Percentiles rank a stretch among this genome's conserved stretches.
Evolutionary conservation across 1,139 yeast genomes (phyloP).

Genomic region (Nakaseomyces uthaithaninus): DNA sequence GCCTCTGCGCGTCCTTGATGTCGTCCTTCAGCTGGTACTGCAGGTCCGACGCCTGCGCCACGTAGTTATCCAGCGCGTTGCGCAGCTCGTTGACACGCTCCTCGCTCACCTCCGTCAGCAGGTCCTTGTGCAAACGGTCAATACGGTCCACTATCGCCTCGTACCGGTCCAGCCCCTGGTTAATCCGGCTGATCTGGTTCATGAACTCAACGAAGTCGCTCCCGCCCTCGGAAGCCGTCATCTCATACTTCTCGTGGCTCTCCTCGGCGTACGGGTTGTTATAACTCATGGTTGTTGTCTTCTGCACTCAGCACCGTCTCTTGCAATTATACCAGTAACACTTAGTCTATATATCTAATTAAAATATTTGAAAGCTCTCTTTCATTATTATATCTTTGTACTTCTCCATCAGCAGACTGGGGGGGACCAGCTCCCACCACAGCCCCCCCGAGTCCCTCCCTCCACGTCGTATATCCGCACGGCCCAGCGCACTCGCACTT

Average conservation of each 20-base stretch:
- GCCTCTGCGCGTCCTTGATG: conserved; percentile 69
- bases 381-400: not conserved
- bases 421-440: not conserved
- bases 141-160: conserved; percentile 69
- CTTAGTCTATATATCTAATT: too few relatives aligned
- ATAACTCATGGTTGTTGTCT: conserved; percentile 13
- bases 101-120: conserved; percentile 79
- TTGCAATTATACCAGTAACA: not conserved
- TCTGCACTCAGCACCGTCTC: not conserved
- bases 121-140: conserved; percentile 71
- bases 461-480: too few relatives aligned
- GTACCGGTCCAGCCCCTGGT: conserved; percentile 73
- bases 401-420: too few relatives aligned
- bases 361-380: not conserved
- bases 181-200: conserved; percentile 75
- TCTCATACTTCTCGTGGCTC: conserved; percentile 16
- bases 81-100: conserved; percentile 66
- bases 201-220: conserved; percentile 70
- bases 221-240: conserved; percentile 13
- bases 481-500: too few relatives aligned
- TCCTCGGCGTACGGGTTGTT: conserved; percentile 15
- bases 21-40: conserved; percentile 68
- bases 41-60: conserved; percentile 69
- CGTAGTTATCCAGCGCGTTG: conserved; percentile 68
- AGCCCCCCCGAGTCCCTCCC: too few relatives aligned